Evolutionary conservation across 1,284 basidiomycete species (phyloP), one percentile per base, ranked within the genome.

Genomic region (Anthracocystis panici-leucophaei): DNA sequence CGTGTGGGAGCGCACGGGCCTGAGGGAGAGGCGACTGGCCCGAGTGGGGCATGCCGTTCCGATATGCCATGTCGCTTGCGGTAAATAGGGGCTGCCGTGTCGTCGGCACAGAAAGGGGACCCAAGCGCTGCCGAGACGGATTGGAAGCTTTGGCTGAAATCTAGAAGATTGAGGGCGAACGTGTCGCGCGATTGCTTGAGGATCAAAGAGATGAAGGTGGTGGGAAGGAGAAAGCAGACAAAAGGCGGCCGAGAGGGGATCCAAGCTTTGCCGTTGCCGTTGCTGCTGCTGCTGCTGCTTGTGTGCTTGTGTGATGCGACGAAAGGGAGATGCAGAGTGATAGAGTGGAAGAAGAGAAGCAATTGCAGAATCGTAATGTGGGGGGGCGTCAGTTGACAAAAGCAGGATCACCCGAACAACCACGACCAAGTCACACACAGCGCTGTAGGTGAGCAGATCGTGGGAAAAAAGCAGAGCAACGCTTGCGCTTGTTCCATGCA

Each of bases 1-100:
- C 68, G 25, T 81, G 79, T 20, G 79, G 79, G 33, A 73, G 55
- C 35, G 68, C 42, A 54, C 64, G 72, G 33, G 62, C 48, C 42
- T 72, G 69, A 2, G 65, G 65, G 25, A 69, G 60, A 12, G 72
- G 67, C 38, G 73, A 75, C 41, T 70, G 67, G 40, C 71, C 66
- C 46, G 62, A 55, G 25, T 57, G 41, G 38, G 72, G 66, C 44
- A 20, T 62, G 25, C 67, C 72, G 53, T 77, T 77, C 25, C 72
- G 71, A 53, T 75, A 75, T 25, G 72, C 62, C 75, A 77, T 77
- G 45, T 5, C 53, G 40, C 42, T 18, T 18, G 25, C 10, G 3
- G 4, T 8, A n/a, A 23, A 54, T 35, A 40, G 49, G 40, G 27
- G 56, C 41, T 40, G 21, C 21, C n/a, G 53, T 18, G 29, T 35